phyloP scores from a whole-genome alignment of 148 eudicot species.

The Rhododendron ovatum region DNA sequence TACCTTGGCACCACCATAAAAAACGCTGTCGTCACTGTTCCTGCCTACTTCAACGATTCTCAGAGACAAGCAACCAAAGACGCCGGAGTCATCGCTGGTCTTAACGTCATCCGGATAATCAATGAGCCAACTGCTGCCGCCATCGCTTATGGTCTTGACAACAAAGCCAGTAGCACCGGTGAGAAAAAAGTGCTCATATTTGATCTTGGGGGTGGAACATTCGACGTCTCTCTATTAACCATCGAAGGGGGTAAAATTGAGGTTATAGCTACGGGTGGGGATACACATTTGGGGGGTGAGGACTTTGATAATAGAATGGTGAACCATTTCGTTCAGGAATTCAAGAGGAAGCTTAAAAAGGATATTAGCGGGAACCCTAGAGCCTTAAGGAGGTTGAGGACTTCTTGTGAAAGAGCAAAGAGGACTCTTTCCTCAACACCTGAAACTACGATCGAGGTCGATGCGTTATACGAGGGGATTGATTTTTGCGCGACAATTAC shows the following conservation, averaged over 20 bases:
- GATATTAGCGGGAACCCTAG: not conserved
- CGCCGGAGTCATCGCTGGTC: not conserved
- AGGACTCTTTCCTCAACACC: not conserved
- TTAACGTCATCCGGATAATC: not conserved
- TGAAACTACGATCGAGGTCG: not conserved
- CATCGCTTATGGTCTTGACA: not conserved
- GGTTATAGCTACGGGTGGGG: not conserved
- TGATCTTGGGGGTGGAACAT: not conserved
- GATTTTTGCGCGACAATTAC: not conserved
- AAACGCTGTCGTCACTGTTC: not conserved
- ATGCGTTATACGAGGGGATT: not conserved
- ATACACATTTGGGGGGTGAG: not conserved
- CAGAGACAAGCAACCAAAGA: not conserved
- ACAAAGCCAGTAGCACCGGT: not conserved
- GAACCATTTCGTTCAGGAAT: not conserved
- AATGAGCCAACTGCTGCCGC: not conserved
- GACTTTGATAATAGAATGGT: not conserved
- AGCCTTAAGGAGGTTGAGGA: conserved; percentile 4
- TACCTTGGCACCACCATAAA: not conserved
- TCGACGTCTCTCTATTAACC: not conserved
- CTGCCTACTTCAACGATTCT: not conserved
- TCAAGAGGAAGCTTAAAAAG: not conserved
- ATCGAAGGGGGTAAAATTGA: not conserved
- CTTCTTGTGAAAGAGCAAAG: not conserved
- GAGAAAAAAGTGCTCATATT: not conserved